Conservation (phyloP, 2,329 filamentous ascomycete genomes). For the Claviceps fusiformis region DNA sequence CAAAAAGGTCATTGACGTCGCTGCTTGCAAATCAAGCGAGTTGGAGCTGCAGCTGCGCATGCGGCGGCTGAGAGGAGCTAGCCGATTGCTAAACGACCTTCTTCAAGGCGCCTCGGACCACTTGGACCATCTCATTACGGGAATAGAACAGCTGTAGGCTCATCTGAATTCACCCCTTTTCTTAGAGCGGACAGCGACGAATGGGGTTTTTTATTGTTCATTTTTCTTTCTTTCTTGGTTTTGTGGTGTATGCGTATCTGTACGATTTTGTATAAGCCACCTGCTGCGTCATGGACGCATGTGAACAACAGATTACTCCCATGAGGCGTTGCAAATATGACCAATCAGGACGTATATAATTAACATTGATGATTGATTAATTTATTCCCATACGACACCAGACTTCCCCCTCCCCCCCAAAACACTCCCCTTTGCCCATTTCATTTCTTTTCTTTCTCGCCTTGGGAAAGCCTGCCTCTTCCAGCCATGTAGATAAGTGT, state of each 20-base stretch:
- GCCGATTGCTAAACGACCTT: constrained; percentile 28
- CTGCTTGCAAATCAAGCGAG: constrained; percentile 63
- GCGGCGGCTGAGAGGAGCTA: constrained; percentile 43
- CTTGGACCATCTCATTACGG: constrained; percentile 38
- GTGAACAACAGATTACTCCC: neutral
- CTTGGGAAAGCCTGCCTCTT: neutral
- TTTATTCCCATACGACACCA: neutral
- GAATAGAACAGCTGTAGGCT: constrained; percentile 44
- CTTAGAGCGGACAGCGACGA: neutral
- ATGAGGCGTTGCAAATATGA: neutral
- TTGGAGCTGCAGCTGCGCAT: constrained; percentile 61
- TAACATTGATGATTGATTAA: neutral
- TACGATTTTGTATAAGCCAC: neutral
- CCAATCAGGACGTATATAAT: neutral
- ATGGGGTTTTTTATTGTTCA: neutral
- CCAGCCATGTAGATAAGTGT: neutral
- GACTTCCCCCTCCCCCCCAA: no score
- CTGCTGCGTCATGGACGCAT: neutral
- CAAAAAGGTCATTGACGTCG: constrained; percentile 60
- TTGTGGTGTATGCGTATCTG: neutral
- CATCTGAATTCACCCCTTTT: neutral
- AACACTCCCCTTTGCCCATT: neutral
- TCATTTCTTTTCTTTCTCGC: neutral
- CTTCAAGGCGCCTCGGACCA: constrained; percentile 24
- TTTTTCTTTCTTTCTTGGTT: no score